Evolutionary conservation across 805 yeast species (phyloP).

Genomic region (Nakazawaea ishiwadae): DNA sequence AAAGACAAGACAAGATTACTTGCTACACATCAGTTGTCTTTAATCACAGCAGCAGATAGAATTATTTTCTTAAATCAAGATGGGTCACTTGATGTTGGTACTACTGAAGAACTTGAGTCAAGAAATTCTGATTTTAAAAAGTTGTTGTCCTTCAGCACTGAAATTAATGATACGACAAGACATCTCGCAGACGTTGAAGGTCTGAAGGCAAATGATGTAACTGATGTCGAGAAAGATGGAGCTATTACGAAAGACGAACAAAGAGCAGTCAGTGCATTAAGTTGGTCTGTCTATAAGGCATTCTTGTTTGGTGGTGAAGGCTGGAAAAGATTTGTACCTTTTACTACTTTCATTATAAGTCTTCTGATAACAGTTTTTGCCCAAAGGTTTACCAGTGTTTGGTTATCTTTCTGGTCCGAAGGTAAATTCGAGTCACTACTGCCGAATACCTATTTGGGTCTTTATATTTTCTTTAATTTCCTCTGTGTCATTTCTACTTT

Average conservation of each 20-base stretch:
- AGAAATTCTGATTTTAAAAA: slow-evolving; percentile 43
- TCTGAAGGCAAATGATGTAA: too few species aligned
- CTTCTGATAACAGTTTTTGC: slow-evolving; percentile 16
- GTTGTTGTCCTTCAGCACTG: slow-evolving; percentile 43
- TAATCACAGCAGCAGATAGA: slow-evolving; percentile 64
- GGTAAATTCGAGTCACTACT: slow-evolving; percentile 41
- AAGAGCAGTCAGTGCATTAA: slow-evolving; percentile 45
- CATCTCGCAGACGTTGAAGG: slow-evolving; percentile 26
- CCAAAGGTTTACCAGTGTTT: slow-evolving; percentile 51
- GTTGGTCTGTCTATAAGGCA: slow-evolving; percentile 36
- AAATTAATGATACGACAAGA: slow-evolving; percentile 24
- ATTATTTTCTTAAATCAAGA: slow-evolving; percentile 64
- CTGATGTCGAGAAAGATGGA: too few species aligned
- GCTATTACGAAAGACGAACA: slow-evolving; percentile 37
- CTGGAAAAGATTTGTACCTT: slow-evolving; percentile 21
- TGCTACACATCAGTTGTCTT: slow-evolving; percentile 79
- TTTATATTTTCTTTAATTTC: slow-evolving; percentile 55
- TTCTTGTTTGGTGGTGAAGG: slow-evolving; percentile 49
- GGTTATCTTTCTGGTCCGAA: slow-evolving; percentile 81
- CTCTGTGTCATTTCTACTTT: slow-evolving; percentile 35
- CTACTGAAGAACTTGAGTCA: slow-evolving; percentile 44
- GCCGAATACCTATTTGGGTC: slow-evolving; percentile 63
- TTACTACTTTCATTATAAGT: slow-evolving; percentile 21
- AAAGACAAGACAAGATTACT: slow-evolving; percentile 58
- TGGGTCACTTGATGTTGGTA: slow-evolving; percentile 56